A percentile compares a stretch with the other conserved stretches of the same genome.
Evolutionary conservation across 2,329 filamentous ascomycete species (phyloP).

Genomic region (Shiraia bambusicola): DNA sequence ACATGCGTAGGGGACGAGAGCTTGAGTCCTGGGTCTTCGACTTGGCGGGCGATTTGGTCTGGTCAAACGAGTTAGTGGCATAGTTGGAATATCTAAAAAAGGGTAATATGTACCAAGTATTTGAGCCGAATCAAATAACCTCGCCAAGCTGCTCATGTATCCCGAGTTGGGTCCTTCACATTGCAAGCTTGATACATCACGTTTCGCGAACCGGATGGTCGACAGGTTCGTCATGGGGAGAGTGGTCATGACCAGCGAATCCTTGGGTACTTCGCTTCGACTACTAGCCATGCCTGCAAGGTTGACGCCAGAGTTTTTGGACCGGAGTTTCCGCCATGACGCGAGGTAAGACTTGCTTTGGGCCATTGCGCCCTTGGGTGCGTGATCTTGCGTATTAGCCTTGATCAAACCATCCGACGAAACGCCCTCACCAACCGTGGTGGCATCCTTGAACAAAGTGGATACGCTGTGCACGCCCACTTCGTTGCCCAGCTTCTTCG

Average conservation of each 20-base stretch:
- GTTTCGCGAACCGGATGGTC: slow-evolving; percentile 69
- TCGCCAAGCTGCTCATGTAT: slow-evolving; percentile 89
- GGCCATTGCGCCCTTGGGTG: slow-evolving; percentile 36
- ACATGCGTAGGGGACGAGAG: slow-evolving; percentile 94
- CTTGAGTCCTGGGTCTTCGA: slow-evolving; percentile 89
- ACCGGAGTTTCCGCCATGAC: slow-evolving; percentile 86
- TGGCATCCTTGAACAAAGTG: slow-evolving; percentile 73
- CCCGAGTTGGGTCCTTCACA: slow-evolving; percentile 83
- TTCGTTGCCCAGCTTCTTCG: slow-evolving; percentile 87
- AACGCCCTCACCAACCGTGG: slow-evolving; percentile 34
- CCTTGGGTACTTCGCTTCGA: slow-evolving; percentile 50
- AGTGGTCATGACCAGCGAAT: slow-evolving; percentile 57
- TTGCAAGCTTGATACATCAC: slow-evolving; percentile 66
- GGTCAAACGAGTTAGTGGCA: slow-evolving; percentile 9
- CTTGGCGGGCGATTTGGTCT: slow-evolving; percentile 96
- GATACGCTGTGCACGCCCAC: slow-evolving; percentile 78
- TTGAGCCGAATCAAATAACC: slow-evolving; percentile 90
- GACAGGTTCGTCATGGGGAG: slow-evolving; percentile 71
- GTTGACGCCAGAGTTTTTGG: slow-evolving; percentile 75
- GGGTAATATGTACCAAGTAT: slow-evolving; percentile 70
- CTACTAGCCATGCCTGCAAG: slow-evolving; percentile 50
- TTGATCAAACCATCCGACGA: slow-evolving; percentile 28
- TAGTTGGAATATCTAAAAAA: background rate
- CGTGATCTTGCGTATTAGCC: slow-evolving; percentile 35
- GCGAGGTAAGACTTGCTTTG: slow-evolving; percentile 72